Evolutionary conservation across 2,329 filamentous ascomycete species (phyloP).

Genomic region (Colletotrichum navitas): DNA sequence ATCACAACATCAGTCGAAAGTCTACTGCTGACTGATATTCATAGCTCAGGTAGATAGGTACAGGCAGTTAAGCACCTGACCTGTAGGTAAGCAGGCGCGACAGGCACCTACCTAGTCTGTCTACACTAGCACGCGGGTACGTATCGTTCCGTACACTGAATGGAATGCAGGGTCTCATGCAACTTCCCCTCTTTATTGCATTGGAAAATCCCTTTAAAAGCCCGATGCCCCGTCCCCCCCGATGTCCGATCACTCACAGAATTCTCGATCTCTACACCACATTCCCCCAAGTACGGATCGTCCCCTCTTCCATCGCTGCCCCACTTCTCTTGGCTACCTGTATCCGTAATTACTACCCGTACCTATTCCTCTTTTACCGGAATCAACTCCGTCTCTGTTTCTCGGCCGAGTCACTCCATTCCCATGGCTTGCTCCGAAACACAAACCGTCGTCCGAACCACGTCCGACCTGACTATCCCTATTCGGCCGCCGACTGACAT

Average conservation of each 20-base stretch:
- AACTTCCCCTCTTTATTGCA: neutral
- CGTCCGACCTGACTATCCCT: neutral
- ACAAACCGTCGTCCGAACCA: slow-evolving; percentile 8
- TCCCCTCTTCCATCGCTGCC: neutral
- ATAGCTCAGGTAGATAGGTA: too few relatives aligned
- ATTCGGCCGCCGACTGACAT: neutral
- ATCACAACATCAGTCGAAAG: neutral
- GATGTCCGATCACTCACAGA: neutral
- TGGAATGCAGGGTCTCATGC: neutral
- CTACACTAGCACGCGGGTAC: neutral
- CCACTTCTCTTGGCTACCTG: neutral
- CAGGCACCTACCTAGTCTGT: too few relatives aligned
- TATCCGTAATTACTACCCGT: too few relatives aligned
- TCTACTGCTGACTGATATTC: neutral
- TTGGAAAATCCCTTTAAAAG: neutral
- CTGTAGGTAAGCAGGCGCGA: too few relatives aligned
- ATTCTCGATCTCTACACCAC: slow-evolving; percentile 20
- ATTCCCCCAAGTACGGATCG: neutral
- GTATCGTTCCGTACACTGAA: neutral
- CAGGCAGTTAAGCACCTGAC: too few relatives aligned
- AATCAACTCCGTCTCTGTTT: neutral
- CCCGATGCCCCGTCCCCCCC: neutral
- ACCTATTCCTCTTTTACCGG: neutral
- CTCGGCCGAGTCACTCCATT: neutral
- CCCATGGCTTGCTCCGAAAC: neutral